A percentile compares a stretch with the other conserved stretches of the same genome.
These are phyloP conservation scores for Chalciporus pseudorubinellus DNA, from an alignment of 768 basidiomycete species.

Conservation along the genomic window DNA sequence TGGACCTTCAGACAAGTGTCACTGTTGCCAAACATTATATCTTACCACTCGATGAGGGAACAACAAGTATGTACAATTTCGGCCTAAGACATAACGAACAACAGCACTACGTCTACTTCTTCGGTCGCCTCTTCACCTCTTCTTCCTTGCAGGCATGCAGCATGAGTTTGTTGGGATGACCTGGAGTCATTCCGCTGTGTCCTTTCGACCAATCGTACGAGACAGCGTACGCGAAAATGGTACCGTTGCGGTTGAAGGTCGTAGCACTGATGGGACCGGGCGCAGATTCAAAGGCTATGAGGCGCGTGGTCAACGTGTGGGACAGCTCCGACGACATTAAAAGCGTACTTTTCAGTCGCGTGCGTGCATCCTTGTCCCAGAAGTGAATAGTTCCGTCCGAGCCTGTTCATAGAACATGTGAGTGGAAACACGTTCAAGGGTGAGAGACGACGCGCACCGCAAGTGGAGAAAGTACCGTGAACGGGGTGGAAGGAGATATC, in stretches of 20 bases:
- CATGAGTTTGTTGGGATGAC: slow-evolving; percentile 75
- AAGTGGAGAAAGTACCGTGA: slow-evolving; percentile 83
- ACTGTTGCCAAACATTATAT: neutral
- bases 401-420: slow-evolving; percentile 38
- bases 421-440: slow-evolving; percentile 19
- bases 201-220: slow-evolving; percentile 96
- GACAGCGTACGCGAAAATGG: slow-evolving; percentile 87
- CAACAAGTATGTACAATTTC: slow-evolving; percentile 5
- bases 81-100: neutral
- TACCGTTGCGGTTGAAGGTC: slow-evolving; percentile 84
- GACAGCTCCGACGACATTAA: neutral
- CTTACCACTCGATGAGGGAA: neutral
- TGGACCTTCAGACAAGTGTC: no score
- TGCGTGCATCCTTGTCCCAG: slow-evolving; percentile 94
- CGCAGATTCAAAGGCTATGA: slow-evolving; percentile 65
- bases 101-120: slow-evolving; percentile 23
- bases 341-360: slow-evolving; percentile 80
- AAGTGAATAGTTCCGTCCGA: slow-evolving; percentile 87
- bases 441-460: slow-evolving; percentile 43
- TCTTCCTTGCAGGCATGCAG: slow-evolving; percentile 85
- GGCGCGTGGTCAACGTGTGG: slow-evolving; percentile 1
- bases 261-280: slow-evolving; percentile 78
- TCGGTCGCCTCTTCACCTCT: slow-evolving; percentile 68
- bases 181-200: slow-evolving; percentile 76
- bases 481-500: slow-evolving; percentile 83